Evolutionary conservation across 1,284 basidiomycete genomes (phyloP), one percentile per base, ranked within the genome.

Genomic region (Fereydounia khargensis): DNA sequence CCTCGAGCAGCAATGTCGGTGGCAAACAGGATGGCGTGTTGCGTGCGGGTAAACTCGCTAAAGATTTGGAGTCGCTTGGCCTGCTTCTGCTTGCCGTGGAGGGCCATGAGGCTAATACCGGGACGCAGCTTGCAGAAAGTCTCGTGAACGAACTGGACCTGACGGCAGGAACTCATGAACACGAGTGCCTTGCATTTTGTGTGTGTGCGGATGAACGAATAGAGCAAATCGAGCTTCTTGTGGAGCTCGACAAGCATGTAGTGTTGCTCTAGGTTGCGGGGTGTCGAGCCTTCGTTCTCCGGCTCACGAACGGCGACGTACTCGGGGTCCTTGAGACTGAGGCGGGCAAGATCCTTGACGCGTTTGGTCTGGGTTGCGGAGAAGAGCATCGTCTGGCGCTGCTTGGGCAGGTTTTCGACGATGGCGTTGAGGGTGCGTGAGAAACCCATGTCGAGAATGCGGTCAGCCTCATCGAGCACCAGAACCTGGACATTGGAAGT

Each of bases 1-100:
- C 94, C 94, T 46, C 95, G 85, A 3, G 94, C 91, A 20, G 95
- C 94, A 62, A 98, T 88, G 76, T 99, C 94, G n/a, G 94, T 99
- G 27, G 73, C 73, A 25, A 75, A 71, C 27, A 75, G 60, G 13
- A 68, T 53, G 2, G 73, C 70, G 36, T 73, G 68, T 36, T 66
- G 59, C 6, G 63, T 67, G 34, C 65, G 51, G 9, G 58, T 63
- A 27, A 65, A 75, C 25, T 72, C 68, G 6, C 49, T 54, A 30
- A 72, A 75, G 60, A 75, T 72, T 35, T 73, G 65, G 47, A 97
- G 79, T 32, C 95, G 84, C 39, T 89, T 87, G 17, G 86, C 83
- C 77, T 97, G 94, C 76, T 97, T 97, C 75, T 96, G 92, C 76
- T 96, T 97, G 39, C 95, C 95, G 72, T 98, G 91, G 13, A 98